phyloP scores from a whole-genome alignment of 2,329 filamentous ascomycete genomes.

The Neophaeococcomyces mojaviensis region DNA sequence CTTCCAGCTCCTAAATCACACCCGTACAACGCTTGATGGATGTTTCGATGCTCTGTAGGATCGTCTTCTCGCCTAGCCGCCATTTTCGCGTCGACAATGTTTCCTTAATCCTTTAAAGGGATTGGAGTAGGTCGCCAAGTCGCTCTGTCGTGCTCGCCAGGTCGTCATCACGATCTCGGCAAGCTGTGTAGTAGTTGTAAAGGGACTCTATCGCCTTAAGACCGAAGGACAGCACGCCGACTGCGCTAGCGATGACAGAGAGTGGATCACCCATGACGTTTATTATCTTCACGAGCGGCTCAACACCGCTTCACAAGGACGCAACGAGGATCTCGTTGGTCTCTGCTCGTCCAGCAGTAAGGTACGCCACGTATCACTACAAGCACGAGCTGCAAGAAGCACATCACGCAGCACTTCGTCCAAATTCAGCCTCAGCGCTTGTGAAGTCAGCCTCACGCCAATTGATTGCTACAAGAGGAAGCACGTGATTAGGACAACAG shows the following conservation, averaged over 20 bases:
- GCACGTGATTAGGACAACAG: no score
- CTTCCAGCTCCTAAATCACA: constrained; percentile 26
- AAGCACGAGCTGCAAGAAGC: no score
- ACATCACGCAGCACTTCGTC: no score
- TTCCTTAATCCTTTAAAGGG: constrained; percentile 23
- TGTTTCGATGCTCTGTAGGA: constrained; percentile 23
- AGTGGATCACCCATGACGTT: constrained; percentile 24
- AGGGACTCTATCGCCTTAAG: constrained; percentile 30
- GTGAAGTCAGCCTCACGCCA: no score
- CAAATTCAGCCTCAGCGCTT: no score
- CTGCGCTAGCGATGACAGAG: constrained; percentile 25
- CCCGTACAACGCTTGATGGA: constrained; percentile 25
- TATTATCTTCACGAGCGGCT: no score
- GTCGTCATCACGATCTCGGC: constrained; percentile 24
- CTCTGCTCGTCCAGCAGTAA: no score
- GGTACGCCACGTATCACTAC: no score
- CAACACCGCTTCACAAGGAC: no score
- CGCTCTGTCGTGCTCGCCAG: constrained; percentile 24
- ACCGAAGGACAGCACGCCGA: constrained; percentile 32
- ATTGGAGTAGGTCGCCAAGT: constrained; percentile 22
- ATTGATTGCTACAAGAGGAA: no score
- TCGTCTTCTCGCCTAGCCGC: constrained; percentile 19
- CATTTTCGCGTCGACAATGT: constrained; percentile 22
- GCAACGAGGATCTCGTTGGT: no score
- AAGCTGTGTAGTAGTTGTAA: constrained; percentile 29